Base-by-base conservation (phyloP, 768 basidiomycete genomes). In the Suillus subalutaceus region DNA sequence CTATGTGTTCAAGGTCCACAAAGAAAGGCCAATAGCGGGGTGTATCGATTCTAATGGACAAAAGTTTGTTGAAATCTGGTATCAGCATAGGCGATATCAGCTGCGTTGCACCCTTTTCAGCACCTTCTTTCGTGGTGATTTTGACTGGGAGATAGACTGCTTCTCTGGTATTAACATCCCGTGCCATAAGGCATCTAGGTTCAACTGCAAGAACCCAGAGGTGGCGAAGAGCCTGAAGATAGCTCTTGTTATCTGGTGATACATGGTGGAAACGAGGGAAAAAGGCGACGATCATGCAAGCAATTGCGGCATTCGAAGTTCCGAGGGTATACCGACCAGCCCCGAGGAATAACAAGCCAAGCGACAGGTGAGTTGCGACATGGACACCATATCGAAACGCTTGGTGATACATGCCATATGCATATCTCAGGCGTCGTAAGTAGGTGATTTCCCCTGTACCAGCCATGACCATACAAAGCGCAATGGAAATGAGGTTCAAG, bases 171-270 rank as follows among this genome's bases (percentile, higher is more conserved):
- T 98, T 96, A 38, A 97, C 93, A 70, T 99, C 97, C 38, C n/a
- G 86, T 0, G 95, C 93, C 44, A 96, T 86, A 20, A 99, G 82
- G 73, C 97, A 98, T 58, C 97, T 81, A 5, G 97, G 97, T 72
- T 99, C 97, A 6, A 92, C 91, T 1, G 97, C 97, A 53, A 99
- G 84, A 2, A 93, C 95, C 97, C 97, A 99, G 30, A 99, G 79
- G 75, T 99, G 97, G 9, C 97, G 88, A 67, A 96, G 86, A 1
- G 96, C 94, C 76, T 98, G 97, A 3, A 97, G 84, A 71, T 93
- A 96, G 55, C 90, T 88, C 66, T 91, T 90, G 79, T 97, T 98
- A 72, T 98, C 97, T 3, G 87, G 87, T 1, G 94, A 90, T 20
- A 84, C 77, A 20, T 88, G 84, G 23, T 93, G 88, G 72, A 93